phyloP scores from a whole-genome alignment of 345 rosid species.

The Rubroshorea leprosula region DNA sequence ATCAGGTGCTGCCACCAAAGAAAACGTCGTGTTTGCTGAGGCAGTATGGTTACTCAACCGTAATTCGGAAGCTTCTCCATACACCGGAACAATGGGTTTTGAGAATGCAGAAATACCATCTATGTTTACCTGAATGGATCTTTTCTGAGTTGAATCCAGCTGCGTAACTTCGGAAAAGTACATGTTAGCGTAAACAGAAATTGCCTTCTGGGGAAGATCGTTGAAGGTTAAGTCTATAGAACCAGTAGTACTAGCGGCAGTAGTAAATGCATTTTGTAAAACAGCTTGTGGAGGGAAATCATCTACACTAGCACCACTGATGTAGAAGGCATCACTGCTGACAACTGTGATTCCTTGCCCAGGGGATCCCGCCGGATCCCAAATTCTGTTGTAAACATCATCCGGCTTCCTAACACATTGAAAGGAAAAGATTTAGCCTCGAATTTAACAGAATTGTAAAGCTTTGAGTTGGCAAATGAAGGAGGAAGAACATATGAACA shows the following conservation, averaged over 20 bases:
- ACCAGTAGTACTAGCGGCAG: conserved; percentile 11
- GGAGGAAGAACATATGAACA: no score
- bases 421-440: no score
- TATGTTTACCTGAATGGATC: conserved; percentile 26
- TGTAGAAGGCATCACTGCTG: conserved; percentile 9
- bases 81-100: conserved; percentile 25
- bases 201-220: conserved; percentile 17
- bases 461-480: no score
- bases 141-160: conserved; percentile 27
- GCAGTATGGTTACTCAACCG: conserved; percentile 15
- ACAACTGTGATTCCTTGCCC: conserved; percentile 13
- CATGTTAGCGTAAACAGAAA: conserved; percentile 27
- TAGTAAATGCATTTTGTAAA: conserved; percentile 29
- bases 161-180: conserved; percentile 41
- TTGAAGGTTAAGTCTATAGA: conserved; percentile 3
- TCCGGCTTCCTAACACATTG: conserved; percentile 12
- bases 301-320: background rate
- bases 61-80: conserved; percentile 20
- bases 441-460: no score
- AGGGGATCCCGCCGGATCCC: conserved; percentile 24
- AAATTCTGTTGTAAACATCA: conserved; percentile 37
- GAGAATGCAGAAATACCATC: conserved; percentile 6
- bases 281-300: conserved; percentile 34
- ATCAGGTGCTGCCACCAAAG: conserved; percentile 25
- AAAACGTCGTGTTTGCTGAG: conserved; percentile 25